These are phyloP conservation scores for Populus davidiana DNA, from an alignment of 345 rosid genomes.

Conservation along the genomic window DNA sequence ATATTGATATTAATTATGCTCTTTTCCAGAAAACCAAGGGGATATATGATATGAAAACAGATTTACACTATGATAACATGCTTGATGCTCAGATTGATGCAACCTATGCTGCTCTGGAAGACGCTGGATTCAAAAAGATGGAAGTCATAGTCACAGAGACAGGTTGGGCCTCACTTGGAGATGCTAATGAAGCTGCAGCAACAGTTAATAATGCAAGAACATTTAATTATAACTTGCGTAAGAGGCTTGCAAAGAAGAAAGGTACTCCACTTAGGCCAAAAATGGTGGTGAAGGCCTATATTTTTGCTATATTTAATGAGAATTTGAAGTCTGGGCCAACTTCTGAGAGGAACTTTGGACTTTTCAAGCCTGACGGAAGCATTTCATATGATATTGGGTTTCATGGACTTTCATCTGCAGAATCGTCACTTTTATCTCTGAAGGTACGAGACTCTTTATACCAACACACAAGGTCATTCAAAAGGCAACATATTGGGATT, in stretches of 20 bases:
- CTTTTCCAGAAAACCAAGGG: slow-evolving; percentile 76
- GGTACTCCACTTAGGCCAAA: slow-evolving; percentile 93
- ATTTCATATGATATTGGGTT: slow-evolving; percentile 82
- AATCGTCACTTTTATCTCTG: slow-evolving; percentile 36
- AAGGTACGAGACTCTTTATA: slow-evolving; percentile 55
- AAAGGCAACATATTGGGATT: background rate
- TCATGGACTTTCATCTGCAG: slow-evolving; percentile 63
- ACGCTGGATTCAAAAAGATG: slow-evolving; percentile 79
- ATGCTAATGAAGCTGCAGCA: slow-evolving; percentile 80
- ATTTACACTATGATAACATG: slow-evolving; percentile 87
- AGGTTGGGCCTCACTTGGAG: slow-evolving; percentile 96
- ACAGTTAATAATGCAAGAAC: slow-evolving; percentile 76
- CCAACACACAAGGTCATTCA: slow-evolving; percentile 6
- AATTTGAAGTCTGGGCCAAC: slow-evolving; percentile 71
- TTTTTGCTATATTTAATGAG: slow-evolving; percentile 92
- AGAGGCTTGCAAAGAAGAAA: slow-evolving; percentile 89
- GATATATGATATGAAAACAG: slow-evolving; percentile 58
- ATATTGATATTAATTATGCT: slow-evolving; percentile 91
- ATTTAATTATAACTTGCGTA: slow-evolving; percentile 82
- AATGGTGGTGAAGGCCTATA: slow-evolving; percentile 64
- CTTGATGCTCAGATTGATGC: slow-evolving; percentile 99
- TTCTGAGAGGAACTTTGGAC: slow-evolving; percentile 89
- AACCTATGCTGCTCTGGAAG: slow-evolving; percentile 76
- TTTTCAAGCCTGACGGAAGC: slow-evolving; percentile 90
- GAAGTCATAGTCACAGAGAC: slow-evolving; percentile 91